Base-by-base conservation (phyloP, 495 filamentous ascomycete genomes). In the Tirmania nivea region DNA sequence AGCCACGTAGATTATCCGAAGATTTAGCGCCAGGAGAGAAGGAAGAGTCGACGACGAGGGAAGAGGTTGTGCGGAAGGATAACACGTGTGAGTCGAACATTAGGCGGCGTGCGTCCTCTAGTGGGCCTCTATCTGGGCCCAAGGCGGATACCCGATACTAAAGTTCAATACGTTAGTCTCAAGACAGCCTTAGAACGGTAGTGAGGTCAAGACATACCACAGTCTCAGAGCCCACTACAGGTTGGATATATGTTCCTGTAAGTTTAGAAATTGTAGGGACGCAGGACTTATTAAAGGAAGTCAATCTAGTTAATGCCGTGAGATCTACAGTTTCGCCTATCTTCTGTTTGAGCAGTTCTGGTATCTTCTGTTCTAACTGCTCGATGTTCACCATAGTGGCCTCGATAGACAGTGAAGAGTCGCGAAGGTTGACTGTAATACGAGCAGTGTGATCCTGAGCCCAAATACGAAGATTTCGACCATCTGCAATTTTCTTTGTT, bases 221-320 rank as follows among this genome's bases (percentile, higher is more conserved):
- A 31, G 1, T 31, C 7, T 31, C 25, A 31, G 25, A 31, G 25
- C 2, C 25, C 25, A 1, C 0, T 31, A 31, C 1, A 5, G 25
- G 25, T 37, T 64, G 61, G 31, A 64, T 64, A 49, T 59, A 64
- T 10, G 62, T 64, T 47, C 53, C 54, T 17, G 62, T 64, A 12
- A 61, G 58, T 34, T 56, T 55, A 9, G 62, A 54, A 54, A 64
- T 64, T 1, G 55, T 51, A 25, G 58, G 49, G 16, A 64, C 57
- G 35, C 55, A 56, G 31, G 56, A 52, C 17, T 59, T 54, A 31
- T 58, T 55, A 50, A 64, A 64, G 2, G 21, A 21, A 19, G 50
- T 51, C n/a, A 64, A 45, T 25, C 56, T 54, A 34, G 42, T 52
- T 6, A 55, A 51, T 50, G 59, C 61, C 11, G 61, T 61, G 17